Base-by-base conservation (phyloP, 129 eudicot species). In the Calendula officinalis region DNA sequence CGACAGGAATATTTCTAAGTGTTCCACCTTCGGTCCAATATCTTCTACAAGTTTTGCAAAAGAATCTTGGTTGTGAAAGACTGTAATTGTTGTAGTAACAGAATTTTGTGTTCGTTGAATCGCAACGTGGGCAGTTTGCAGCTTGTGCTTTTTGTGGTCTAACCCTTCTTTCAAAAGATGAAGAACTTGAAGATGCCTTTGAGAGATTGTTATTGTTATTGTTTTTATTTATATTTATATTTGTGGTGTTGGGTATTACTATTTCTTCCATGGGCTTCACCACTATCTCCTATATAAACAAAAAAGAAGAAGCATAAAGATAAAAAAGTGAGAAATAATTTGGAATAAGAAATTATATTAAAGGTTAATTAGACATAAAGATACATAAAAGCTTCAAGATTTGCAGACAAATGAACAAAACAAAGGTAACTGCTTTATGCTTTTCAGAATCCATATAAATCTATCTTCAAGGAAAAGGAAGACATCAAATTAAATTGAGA, bases 21-120 rank as follows among this genome's bases (percentile, higher is more conserved):
- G 91, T 73, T n/a, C 97, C 97, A 65, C 97, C 97, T 71, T 77
- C 91, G 55, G 97, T 90, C 97, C 97, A 86, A 56, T 90, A 90
- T 72, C 97, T 86, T 77, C 88, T 74, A 75, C 97, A 90, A 39
- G 88, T 75, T 79, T 90, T 90, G 81, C 97, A 90, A 45, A 90
- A 86, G 74, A 83, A 90, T 70, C 97, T 83, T 36, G 97, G 97
- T 58, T 90, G 97, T 34, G 97, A 80, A 38, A 90, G 86, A 62
- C 91, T 86, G 81, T 90, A 89, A 60, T 89, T 89, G 86, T 89
- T 89, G 86, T 89, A 89, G 71, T 89, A 89, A 57, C 95, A 89
- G 39, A 90, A 90, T 59, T 90, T 86, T 3, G 97, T 89, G 84
- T 85, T 89, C 46, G 79, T 89, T 38, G 97, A 89, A 62, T 85